phyloP scores from a whole-genome alignment of 129 eudicot species.

The Lonicera japonica region DNA sequence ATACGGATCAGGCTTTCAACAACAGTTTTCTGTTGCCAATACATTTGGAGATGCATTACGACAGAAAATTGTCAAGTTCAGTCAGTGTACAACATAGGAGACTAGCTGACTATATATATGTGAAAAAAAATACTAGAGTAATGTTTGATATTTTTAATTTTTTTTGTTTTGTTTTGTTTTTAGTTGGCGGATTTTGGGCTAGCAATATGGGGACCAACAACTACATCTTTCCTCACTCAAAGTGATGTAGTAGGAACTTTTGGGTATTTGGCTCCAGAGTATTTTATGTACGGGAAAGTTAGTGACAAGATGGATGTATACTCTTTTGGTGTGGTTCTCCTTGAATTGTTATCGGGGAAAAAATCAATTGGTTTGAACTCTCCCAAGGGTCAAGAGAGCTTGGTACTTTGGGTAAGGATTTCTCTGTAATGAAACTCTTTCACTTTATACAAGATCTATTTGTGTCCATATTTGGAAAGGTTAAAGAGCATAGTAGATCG shows the following conservation, averaged over 20 bases:
- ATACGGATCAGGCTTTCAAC: too few relatives aligned
- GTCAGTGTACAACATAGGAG: too few relatives aligned
- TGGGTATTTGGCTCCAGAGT: constrained; percentile 96
- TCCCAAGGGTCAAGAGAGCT: constrained; percentile 74
- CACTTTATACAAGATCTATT: too few relatives aligned
- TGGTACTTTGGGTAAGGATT: constrained; percentile 91
- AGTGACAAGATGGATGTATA: constrained; percentile 90
- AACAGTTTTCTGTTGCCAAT: too few relatives aligned
- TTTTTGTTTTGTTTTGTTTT: too few relatives aligned
- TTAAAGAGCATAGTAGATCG: too few relatives aligned
- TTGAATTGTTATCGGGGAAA: constrained; percentile 76
- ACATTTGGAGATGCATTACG: too few relatives aligned
- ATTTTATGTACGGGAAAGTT: constrained; percentile 96
- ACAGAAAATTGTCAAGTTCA: too few relatives aligned
- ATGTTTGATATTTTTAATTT: too few relatives aligned
- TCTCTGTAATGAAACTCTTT: neutral
- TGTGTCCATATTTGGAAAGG: too few relatives aligned
- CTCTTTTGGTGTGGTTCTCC: constrained; percentile 88
- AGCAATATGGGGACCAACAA: constrained; percentile 83
- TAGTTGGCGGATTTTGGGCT: constrained; percentile 88
- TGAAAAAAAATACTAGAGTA: too few relatives aligned
- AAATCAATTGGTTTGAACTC: constrained; percentile 61
- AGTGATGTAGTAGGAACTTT: constrained; percentile 88
- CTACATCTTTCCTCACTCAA: constrained; percentile 48
- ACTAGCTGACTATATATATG: too few relatives aligned